phyloP scores from a whole-genome alignment of 2,329 filamentous ascomycete species.

The Phoma herbarum region DNA sequence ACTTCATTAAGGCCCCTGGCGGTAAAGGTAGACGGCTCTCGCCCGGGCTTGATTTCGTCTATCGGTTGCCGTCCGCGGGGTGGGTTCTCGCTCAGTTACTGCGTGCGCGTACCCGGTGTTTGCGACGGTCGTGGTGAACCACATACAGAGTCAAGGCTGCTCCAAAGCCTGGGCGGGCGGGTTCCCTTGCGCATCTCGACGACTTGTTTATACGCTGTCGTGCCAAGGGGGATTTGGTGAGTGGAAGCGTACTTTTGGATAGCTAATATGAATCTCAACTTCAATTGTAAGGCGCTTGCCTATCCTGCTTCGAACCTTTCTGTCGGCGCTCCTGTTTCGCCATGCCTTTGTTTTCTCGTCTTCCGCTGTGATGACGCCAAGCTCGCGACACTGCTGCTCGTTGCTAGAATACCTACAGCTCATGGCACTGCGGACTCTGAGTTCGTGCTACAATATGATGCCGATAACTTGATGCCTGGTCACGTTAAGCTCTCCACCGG shows the following conservation, averaged over 20 bases:
- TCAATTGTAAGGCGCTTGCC: slow-evolving; percentile 21
- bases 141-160: slow-evolving; percentile 24
- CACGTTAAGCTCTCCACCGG: neutral
- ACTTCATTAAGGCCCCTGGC: slow-evolving; percentile 23
- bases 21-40: slow-evolving; percentile 22
- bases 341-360: slow-evolving; percentile 19
- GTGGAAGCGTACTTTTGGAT: slow-evolving; percentile 9
- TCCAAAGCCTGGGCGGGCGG: slow-evolving; percentile 27
- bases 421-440: slow-evolving; percentile 1
- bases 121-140: slow-evolving; percentile 18
- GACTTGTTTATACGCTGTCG: neutral
- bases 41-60: slow-evolving; percentile 14
- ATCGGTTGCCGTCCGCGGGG: slow-evolving; percentile 23
- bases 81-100: slow-evolving; percentile 18
- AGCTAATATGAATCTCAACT: slow-evolving; percentile 23
- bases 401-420: slow-evolving; percentile 6
- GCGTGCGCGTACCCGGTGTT: slow-evolving; percentile 22
- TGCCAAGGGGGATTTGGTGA: slow-evolving; percentile 22
- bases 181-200: slow-evolving; percentile 19
- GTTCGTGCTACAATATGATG: slow-evolving; percentile 24
- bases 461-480: slow-evolving; percentile 7
- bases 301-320: slow-evolving; percentile 17
- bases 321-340: slow-evolving; percentile 8
- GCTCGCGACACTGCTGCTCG: slow-evolving; percentile 20
- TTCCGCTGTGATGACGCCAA: slow-evolving; percentile 22